Conservation (phyloP, 2,329 filamentous ascomycete genomes). For the Colletotrichum costaricense region DNA sequence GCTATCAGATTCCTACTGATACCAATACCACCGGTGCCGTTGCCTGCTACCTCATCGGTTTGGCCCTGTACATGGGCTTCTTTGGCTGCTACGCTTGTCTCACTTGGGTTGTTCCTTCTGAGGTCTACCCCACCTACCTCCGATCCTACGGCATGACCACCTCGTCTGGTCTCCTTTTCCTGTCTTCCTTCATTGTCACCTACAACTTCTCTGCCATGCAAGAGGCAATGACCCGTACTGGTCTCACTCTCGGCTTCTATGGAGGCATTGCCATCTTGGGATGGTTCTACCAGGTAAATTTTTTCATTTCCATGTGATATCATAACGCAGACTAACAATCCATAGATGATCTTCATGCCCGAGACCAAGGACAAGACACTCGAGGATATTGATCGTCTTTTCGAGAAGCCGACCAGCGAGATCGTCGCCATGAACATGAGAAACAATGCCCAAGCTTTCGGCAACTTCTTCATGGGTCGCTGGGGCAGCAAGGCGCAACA, state of each 20-base stretch:
- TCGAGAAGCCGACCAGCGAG: slow-evolving; percentile 70
- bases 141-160: slow-evolving; percentile 80
- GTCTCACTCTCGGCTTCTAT: slow-evolving; percentile 77
- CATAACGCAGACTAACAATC: background rate
- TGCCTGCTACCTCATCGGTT: slow-evolving; percentile 74
- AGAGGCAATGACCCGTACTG: slow-evolving; percentile 72
- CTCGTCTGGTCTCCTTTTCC: slow-evolving; percentile 75
- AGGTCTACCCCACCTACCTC: slow-evolving; percentile 79
- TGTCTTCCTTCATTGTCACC: slow-evolving; percentile 78
- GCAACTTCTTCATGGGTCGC: slow-evolving; percentile 18
- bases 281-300: slow-evolving; percentile 71
- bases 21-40: slow-evolving; percentile 60
- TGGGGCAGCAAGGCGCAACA: background rate
- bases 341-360: slow-evolving; percentile 75
- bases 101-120: slow-evolving; percentile 75
- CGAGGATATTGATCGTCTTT: slow-evolving; percentile 78
- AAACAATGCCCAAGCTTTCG: background rate
- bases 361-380: slow-evolving; percentile 77
- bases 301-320: background rate
- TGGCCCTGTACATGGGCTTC: slow-evolving; percentile 76
- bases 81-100: slow-evolving; percentile 74
- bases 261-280: slow-evolving; percentile 78
- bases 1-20: slow-evolving; percentile 65
- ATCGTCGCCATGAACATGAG: slow-evolving; percentile 69
- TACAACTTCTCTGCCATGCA: slow-evolving; percentile 82